These are phyloP conservation scores for Arthrobotrys pseudoclavata DNA, from an alignment of 2,329 filamentous ascomycete species.

Conservation along the genomic window DNA sequence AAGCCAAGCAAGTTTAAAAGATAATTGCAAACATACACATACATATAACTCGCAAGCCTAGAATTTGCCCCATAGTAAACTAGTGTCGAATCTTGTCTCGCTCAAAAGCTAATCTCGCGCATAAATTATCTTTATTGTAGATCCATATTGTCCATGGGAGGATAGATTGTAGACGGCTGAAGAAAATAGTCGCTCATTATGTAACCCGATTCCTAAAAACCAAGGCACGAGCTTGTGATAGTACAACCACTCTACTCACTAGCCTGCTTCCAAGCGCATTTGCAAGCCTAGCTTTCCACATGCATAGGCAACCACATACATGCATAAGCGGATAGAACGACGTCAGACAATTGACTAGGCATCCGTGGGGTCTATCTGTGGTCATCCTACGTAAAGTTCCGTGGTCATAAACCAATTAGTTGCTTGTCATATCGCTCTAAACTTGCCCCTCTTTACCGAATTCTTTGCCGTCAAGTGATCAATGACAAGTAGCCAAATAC, in stretches of 20 bases:
- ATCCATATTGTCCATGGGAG: slow-evolving; percentile 13
- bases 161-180: slow-evolving; percentile 18
- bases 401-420: slow-evolving; percentile 27
- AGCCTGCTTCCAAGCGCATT: background rate
- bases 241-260: background rate
- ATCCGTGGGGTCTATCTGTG: slow-evolving; percentile 52
- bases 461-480: slow-evolving; percentile 48
- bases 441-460: slow-evolving; percentile 30
- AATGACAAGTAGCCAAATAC: slow-evolving; percentile 26
- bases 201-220: slow-evolving; percentile 21
- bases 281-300: slow-evolving; percentile 19
- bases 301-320: slow-evolving; percentile 54
- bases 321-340: slow-evolving; percentile 43
- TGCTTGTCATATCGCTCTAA: slow-evolving; percentile 7
- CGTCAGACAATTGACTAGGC: slow-evolving; percentile 52
- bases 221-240: slow-evolving; percentile 10
- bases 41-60: background rate
- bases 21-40: too few relatives aligned
- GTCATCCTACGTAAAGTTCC: slow-evolving; percentile 27
- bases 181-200: slow-evolving; percentile 29
- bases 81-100: background rate
- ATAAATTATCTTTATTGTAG: background rate
- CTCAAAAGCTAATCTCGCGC: background rate
- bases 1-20: too few relatives aligned
- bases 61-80: background rate